Conservation (phyloP, 1,284 basidiomycete species). For the Pascua sp. region DNA sequence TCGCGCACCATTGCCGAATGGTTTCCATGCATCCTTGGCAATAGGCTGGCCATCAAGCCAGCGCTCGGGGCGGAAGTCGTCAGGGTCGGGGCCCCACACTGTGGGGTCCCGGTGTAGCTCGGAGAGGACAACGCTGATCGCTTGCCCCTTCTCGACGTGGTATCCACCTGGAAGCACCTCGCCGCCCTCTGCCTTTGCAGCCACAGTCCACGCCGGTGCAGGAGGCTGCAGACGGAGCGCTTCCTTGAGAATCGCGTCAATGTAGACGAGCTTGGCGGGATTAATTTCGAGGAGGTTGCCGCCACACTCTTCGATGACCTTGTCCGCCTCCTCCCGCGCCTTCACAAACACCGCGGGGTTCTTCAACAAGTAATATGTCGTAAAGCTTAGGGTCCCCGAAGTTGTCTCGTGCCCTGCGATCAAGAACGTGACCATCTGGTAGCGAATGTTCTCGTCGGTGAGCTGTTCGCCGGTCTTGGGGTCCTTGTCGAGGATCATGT, state of each 20-base stretch:
- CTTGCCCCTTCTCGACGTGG: conserved; percentile 44
- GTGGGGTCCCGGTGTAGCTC: conserved; percentile 51
- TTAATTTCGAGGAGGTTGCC: conserved; percentile 2
- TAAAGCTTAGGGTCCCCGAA: conserved; percentile 33
- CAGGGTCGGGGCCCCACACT: conserved; percentile 56
- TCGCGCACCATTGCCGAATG: conserved; percentile 26
- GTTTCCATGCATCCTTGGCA: conserved; percentile 46
- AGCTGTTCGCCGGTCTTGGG: conserved; percentile 52
- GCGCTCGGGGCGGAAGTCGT: conserved; percentile 47
- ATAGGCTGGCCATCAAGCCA: conserved; percentile 54
- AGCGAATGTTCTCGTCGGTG: conserved; percentile 52
- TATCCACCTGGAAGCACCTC: conserved; percentile 46
- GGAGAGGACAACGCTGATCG: conserved; percentile 43
- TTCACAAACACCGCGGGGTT: conserved; percentile 55
- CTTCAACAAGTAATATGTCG: conserved; percentile 51
- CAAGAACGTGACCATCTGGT: conserved; percentile 56
- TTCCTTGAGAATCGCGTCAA: conserved; percentile 53
- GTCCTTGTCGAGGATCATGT: conserved; percentile 54
- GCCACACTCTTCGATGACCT: conserved; percentile 38
- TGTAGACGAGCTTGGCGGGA: conserved; percentile 53
- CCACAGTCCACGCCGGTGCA: conserved; percentile 30
- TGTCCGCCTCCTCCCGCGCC: conserved; percentile 58
- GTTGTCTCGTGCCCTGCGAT: conserved; percentile 58
- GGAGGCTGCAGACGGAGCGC: conserved; percentile 53
- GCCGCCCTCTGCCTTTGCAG: conserved; percentile 49